Evolutionary conservation across 179 eudicot genomes (phyloP).

Genomic region (Vitellaria paradoxa): DNA sequence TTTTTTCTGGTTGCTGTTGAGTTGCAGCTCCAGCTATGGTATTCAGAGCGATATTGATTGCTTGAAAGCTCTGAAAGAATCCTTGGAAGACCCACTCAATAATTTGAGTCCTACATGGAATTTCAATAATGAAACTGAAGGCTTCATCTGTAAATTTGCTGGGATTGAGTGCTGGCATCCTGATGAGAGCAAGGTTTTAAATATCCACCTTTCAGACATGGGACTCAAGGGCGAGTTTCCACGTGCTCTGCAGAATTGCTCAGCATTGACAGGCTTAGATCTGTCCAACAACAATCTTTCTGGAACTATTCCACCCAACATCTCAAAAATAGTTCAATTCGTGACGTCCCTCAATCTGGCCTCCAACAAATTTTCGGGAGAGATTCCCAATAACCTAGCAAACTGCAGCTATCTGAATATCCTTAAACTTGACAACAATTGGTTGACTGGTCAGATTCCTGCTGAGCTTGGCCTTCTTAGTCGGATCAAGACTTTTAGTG

Average conservation of each 20-base stretch:
- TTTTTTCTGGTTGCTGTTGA: conserved; percentile 28
- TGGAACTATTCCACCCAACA: conserved; percentile 61
- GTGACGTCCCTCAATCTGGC: conserved; percentile 69
- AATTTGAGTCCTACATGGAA: conserved; percentile 35
- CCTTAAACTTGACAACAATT: too few relatives aligned
- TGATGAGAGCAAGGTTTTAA: conserved; percentile 52
- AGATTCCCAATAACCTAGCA: too few relatives aligned
- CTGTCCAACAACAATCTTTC: conserved; percentile 55
- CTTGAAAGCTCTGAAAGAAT: conserved; percentile 28
- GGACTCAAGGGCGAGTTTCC: conserved; percentile 79
- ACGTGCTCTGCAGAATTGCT: conserved; percentile 44
- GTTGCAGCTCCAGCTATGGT: conserved; percentile 29
- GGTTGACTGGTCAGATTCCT: too few relatives aligned
- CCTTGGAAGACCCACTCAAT: conserved; percentile 41
- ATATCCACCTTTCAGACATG: conserved; percentile 46
- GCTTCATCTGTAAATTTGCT: conserved; percentile 49
- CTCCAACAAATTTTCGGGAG: background rate
- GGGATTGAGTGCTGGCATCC: conserved; percentile 79
- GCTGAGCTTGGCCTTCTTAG: conserved; percentile 22
- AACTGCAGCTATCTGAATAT: too few relatives aligned
- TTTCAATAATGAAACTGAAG: conserved; percentile 38
- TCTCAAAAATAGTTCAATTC: conserved; percentile 30
- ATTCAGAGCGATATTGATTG: conserved; percentile 46
- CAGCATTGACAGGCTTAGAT: conserved; percentile 67
- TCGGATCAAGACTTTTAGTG: conserved; percentile 38